Evolutionary conservation across 2,329 filamentous ascomycete genomes (phyloP).

Genomic region (Penicillium decumbens): DNA sequence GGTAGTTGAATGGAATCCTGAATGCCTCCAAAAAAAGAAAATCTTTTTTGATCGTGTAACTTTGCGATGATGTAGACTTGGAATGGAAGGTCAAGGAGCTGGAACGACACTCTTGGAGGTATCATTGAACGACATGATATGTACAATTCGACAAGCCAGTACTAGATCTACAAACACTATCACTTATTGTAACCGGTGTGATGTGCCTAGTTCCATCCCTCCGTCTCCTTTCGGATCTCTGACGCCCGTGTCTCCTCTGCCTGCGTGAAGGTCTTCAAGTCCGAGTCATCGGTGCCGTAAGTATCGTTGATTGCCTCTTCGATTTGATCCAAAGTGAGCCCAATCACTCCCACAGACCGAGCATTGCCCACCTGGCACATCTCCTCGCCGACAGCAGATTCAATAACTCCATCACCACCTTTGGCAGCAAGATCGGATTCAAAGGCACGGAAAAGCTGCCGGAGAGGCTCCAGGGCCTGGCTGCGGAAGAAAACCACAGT

Average conservation of each 20-base stretch:
- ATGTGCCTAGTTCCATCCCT: not conserved
- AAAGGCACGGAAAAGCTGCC: slow-evolving; percentile 29
- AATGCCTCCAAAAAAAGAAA: too few relatives aligned
- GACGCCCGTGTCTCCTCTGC: slow-evolving; percentile 28
- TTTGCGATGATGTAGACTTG: not conserved
- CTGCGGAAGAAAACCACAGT: slow-evolving; percentile 31
- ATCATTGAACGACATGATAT: not conserved
- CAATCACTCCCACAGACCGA: slow-evolving; percentile 33
- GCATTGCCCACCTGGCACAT: slow-evolving; percentile 34
- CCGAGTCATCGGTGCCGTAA: slow-evolving; percentile 27
- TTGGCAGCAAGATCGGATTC: slow-evolving; percentile 30
- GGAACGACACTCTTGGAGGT: not conserved
- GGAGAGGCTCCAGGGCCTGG: slow-evolving; percentile 33
- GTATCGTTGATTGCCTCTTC: slow-evolving; percentile 30
- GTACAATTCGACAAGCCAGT: slow-evolving; percentile 2
- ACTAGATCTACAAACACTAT: not conserved
- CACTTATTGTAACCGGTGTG: not conserved
- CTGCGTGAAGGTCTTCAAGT: slow-evolving; percentile 26
- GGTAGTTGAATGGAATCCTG: slow-evolving; percentile 5
- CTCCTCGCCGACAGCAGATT: slow-evolving; percentile 33
- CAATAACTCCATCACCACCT: slow-evolving; percentile 37
- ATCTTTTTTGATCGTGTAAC: not conserved
- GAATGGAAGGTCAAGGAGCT: not conserved
- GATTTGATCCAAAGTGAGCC: slow-evolving; percentile 33
- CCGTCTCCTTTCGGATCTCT: slow-evolving; percentile 27